A percentile compares a stretch with the other conserved stretches of the same genome.
Conservation (phyloP, 2,329 filamentous ascomycete genomes). For the Alternaria dauci region DNA sequence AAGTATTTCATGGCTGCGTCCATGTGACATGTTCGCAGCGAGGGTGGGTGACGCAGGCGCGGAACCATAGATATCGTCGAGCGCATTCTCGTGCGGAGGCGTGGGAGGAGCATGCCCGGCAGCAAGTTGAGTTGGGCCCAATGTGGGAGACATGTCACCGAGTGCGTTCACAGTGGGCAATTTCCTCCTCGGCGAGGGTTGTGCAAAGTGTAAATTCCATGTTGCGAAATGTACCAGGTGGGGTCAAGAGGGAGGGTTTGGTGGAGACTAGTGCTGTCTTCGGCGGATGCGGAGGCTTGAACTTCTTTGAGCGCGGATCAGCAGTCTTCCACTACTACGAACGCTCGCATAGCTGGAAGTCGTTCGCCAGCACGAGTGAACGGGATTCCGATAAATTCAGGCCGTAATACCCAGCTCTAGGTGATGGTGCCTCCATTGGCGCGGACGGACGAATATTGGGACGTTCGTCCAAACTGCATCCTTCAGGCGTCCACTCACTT, state of each 20-base stretch:
- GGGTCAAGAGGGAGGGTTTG: constrained; percentile 18
- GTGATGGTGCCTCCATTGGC: neutral
- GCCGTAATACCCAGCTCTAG: neutral
- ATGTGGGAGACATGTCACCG: constrained; percentile 36
- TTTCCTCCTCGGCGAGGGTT: neutral
- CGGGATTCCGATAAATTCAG: neutral
- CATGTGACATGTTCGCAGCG: constrained; percentile 4
- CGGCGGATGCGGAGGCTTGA: constrained; percentile 31
- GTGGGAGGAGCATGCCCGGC: constrained; percentile 43
- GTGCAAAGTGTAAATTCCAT: constrained; percentile 11
- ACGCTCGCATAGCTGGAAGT: neutral
- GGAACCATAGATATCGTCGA: constrained; percentile 60
- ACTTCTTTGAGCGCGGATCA: constrained; percentile 15
- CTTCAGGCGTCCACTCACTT: neutral
- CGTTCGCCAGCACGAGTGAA: neutral
- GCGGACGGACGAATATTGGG: neutral
- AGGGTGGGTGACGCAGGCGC: constrained; percentile 51
- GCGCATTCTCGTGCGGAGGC: constrained; percentile 44
- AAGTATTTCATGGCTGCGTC: constrained; percentile 55
- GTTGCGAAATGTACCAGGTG: constrained; percentile 10
- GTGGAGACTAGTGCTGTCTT: constrained; percentile 24
- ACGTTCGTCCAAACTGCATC: neutral
- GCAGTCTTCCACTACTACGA: neutral
- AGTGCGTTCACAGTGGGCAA: constrained; percentile 24
- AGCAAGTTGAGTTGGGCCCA: constrained; percentile 39